Evolutionary conservation across 768 basidiomycete genomes (phyloP).

Genomic region (Lanmaoa rubissima): DNA sequence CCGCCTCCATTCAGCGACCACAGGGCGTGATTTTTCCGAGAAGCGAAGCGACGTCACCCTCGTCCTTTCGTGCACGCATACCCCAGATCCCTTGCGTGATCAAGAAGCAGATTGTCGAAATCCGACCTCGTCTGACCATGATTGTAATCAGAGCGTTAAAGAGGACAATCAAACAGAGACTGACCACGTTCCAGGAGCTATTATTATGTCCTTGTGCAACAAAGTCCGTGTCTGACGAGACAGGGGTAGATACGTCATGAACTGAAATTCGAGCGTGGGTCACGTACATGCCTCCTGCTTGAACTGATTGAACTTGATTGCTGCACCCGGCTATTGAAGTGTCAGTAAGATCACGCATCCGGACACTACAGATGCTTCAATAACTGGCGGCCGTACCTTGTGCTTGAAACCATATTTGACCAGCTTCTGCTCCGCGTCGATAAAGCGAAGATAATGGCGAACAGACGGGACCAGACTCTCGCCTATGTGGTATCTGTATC

Average conservation of each 20-base stretch:
- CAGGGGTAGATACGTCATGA: background rate
- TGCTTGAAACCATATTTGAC: slow-evolving; percentile 41
- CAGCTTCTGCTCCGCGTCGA: slow-evolving; percentile 47
- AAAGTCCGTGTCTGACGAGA: slow-evolving; percentile 54
- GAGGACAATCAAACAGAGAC: slow-evolving; percentile 18
- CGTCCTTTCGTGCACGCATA: slow-evolving; percentile 46
- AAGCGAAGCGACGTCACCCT: slow-evolving; percentile 48
- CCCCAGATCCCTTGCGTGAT: slow-evolving; percentile 52
- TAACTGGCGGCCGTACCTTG: slow-evolving; percentile 38
- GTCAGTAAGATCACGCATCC: background rate
- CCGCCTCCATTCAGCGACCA: slow-evolving; percentile 36
- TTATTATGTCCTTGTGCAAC: slow-evolving; percentile 47
- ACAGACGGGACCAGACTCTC: slow-evolving; percentile 51
- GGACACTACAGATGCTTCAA: background rate
- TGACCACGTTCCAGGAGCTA: slow-evolving; percentile 60
- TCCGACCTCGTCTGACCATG: slow-evolving; percentile 49
- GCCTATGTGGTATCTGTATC: slow-evolving; percentile 44
- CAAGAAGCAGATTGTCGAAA: slow-evolving; percentile 56
- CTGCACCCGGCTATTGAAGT: slow-evolving; percentile 50
- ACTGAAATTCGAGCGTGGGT: background rate
- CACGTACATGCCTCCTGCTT: slow-evolving; percentile 58
- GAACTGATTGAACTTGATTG: slow-evolving; percentile 55
- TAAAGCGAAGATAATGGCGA: slow-evolving; percentile 51
- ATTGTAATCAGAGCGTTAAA: background rate
- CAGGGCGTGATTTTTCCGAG: slow-evolving; percentile 34